Conservation (phyloP, 768 basidiomycete genomes). For the Pilatotrama ljubarskyi region DNA sequence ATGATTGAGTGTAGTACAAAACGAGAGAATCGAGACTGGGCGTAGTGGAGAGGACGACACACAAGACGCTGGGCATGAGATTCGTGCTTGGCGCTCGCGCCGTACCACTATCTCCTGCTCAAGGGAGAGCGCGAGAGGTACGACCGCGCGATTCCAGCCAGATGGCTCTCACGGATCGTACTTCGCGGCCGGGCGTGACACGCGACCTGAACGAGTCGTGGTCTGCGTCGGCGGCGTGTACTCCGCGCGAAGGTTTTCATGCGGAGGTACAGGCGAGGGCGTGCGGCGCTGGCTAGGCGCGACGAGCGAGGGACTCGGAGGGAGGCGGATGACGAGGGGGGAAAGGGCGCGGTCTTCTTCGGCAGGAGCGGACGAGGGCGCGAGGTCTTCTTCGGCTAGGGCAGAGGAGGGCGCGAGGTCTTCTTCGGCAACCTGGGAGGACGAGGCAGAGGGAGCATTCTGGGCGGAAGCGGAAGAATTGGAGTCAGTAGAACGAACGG, state of each 20-base stretch:
- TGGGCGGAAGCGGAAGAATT: background rate
- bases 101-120: background rate
- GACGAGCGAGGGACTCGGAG: background rate
- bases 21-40: no score
- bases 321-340: slow-evolving; percentile 1
- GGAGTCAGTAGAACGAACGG: background rate
- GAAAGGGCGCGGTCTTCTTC: background rate
- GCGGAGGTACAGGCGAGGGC: slow-evolving; percentile 3
- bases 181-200: slow-evolving; percentile 7
- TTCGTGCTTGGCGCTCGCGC: no score
- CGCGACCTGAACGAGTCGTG: slow-evolving; percentile 9
- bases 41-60: no score
- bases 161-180: slow-evolving; percentile 12
- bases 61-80: no score
- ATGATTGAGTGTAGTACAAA: no score
- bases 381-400: slow-evolving; percentile 2
- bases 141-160: slow-evolving; percentile 7
- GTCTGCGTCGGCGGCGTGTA: slow-evolving; percentile 11
- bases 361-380: background rate
- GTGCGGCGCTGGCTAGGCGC: background rate
- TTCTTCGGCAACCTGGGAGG: slow-evolving; percentile 8
- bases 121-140: slow-evolving; percentile 8
- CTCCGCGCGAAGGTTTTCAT: background rate
- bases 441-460: background rate
- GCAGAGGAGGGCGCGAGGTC: slow-evolving; percentile 4